Conservation (phyloP, 805 yeast genomes). For the Metschnikowia lochheadii region DNA sequence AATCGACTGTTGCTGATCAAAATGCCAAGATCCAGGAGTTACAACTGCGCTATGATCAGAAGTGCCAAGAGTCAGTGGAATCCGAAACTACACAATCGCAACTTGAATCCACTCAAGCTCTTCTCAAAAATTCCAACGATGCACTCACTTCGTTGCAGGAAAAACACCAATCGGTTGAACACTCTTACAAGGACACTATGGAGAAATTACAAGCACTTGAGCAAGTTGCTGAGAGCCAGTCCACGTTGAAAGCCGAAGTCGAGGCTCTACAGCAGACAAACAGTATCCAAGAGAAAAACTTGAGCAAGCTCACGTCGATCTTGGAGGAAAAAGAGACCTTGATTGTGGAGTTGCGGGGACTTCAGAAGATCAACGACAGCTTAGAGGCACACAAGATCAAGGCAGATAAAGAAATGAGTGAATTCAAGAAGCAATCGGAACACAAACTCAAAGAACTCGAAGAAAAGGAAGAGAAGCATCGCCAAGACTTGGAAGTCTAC, state of each 20-base stretch:
- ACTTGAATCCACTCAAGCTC: not conserved
- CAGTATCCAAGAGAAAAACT: conserved; percentile 2
- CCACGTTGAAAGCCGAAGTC: not conserved
- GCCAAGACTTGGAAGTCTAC: not conserved
- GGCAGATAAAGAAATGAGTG: not conserved
- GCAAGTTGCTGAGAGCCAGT: not conserved
- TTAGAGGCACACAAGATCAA: conserved; percentile 1
- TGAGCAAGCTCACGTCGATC: conserved; percentile 2
- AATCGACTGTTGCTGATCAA: not conserved
- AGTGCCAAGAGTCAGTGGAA: not conserved
- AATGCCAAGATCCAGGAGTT: not conserved
- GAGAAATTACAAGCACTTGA: not conserved
- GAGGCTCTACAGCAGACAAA: conserved; percentile 2
- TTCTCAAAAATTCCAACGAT: not conserved
- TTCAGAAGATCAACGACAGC: not conserved
- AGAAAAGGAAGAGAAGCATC: not conserved
- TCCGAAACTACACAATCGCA: not conserved
- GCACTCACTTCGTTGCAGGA: not conserved
- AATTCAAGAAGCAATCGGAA: not conserved
- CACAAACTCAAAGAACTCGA: not conserved
- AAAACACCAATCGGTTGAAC: not conserved
- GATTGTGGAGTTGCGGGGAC: conserved; percentile 3
- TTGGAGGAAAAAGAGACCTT: conserved; percentile 3
- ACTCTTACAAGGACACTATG: not conserved
- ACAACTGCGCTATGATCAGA: not conserved